These are phyloP conservation scores for Perkinsus chesapeaki DNA, from an alignment of 169 alveolate genomes.

Conservation along the genomic window DNA sequence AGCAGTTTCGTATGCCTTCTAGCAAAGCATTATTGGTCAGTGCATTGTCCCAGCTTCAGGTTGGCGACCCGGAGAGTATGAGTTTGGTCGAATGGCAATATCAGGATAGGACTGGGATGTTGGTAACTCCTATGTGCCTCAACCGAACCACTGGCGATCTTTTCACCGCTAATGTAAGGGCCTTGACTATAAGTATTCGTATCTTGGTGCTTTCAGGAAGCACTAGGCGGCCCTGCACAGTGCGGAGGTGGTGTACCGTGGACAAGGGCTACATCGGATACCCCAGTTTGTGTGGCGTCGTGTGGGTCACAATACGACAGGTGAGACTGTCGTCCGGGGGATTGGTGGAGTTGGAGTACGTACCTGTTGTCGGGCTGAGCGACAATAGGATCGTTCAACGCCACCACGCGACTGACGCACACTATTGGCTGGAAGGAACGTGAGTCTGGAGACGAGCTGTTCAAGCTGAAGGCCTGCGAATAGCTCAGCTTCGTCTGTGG, in stretches of 20 bases:
- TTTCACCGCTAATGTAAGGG: not conserved
- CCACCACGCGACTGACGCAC: too few species aligned
- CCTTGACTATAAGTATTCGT: not conserved
- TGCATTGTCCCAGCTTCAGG: not conserved
- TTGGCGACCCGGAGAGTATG: not conserved
- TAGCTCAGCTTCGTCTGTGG: too few species aligned
- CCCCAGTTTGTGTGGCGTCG: not conserved
- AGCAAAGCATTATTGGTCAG: too few species aligned
- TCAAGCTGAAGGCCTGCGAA: too few species aligned
- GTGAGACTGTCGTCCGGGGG: not conserved
- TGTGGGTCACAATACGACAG: not conserved
- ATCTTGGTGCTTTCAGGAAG: not conserved
- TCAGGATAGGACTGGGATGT: not conserved
- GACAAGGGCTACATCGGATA: not conserved
- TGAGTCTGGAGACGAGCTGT: too few species aligned
- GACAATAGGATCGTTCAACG: too few species aligned
- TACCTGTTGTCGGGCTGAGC: too few species aligned
- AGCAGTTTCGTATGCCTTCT: too few species aligned
- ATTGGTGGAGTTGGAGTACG: not conserved
- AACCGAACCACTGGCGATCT: not conserved
- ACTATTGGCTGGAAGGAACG: too few species aligned
- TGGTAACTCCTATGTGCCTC: not conserved
- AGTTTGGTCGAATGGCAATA: not conserved
- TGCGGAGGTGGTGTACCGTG: not conserved
- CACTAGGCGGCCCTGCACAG: not conserved